Percentiles rank a stretch among this genome's conserved stretches.
These are phyloP conservation scores for Priceomyces castillae DNA, from an alignment of 805 yeast genomes.

Conservation along the genomic window DNA sequence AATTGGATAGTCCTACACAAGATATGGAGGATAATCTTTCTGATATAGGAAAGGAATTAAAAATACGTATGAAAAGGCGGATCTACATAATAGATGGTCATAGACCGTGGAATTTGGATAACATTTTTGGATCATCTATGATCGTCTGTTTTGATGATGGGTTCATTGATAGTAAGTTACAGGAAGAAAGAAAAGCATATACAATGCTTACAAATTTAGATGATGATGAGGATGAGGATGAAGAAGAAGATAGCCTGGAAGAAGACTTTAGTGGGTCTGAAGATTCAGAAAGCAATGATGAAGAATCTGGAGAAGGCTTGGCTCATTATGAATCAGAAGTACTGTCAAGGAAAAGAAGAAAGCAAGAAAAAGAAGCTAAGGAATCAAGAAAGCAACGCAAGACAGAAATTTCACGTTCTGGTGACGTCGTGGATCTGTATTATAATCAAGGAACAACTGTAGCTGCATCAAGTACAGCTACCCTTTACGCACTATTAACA, in stretches of 20 bases:
- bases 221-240: slow-evolving; percentile 34
- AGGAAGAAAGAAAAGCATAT: slow-evolving; percentile 62
- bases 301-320: slow-evolving; percentile 20
- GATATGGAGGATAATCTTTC: slow-evolving; percentile 21
- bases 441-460: slow-evolving; percentile 82
- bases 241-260: slow-evolving; percentile 23
- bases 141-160: slow-evolving; percentile 90
- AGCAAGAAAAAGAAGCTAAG: slow-evolving; percentile 26
- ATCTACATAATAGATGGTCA: slow-evolving; percentile 88
- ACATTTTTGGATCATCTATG: slow-evolving; percentile 76
- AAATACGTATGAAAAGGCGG: slow-evolving; percentile 44
- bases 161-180: slow-evolving; percentile 55
- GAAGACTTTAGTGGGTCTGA: slow-evolving; percentile 14
- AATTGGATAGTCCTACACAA: slow-evolving; percentile 19
- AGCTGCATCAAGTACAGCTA: slow-evolving; percentile 71
- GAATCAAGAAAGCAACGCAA: slow-evolving; percentile 39
- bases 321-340: slow-evolving; percentile 14
- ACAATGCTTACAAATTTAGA: slow-evolving; percentile 44
- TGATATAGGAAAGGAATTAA: slow-evolving; percentile 7
- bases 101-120: slow-evolving; percentile 95
- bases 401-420: slow-evolving; percentile 43
- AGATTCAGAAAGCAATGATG: slow-evolving; percentile 13
- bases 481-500: slow-evolving; percentile 75
- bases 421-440: slow-evolving; percentile 64
- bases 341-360: slow-evolving; percentile 23